These are phyloP conservation scores for Cladorrhinum sp. DNA, from an alignment of 2,329 filamentous ascomycete species.

Conservation along the genomic window DNA sequence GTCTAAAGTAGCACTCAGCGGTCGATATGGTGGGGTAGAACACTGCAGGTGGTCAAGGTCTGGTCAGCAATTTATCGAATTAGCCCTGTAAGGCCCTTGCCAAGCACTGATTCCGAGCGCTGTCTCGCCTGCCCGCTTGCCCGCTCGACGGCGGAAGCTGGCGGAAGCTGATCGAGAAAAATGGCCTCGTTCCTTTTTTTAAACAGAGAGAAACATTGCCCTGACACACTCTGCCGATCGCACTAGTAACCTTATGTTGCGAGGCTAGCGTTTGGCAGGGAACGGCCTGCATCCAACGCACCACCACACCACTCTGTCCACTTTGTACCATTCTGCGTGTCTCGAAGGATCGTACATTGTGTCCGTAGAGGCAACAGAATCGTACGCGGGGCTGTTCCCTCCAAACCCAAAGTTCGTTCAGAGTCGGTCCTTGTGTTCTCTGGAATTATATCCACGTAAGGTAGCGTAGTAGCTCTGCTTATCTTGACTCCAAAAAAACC, in stretches of 20 bases:
- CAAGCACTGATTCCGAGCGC: constrained; percentile 3
- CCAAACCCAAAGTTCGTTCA: no score
- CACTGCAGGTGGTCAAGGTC: not conserved
- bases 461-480: no score
- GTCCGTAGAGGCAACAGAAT: no score
- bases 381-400: no score
- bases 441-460: no score
- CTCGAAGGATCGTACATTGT: not conserved
- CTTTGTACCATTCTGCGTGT: no score
- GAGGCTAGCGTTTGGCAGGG: not conserved
- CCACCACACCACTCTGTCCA: no score
- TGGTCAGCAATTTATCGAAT: constrained; percentile 4
- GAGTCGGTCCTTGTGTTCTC: no score
- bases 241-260: not conserved
- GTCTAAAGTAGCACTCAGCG: no score
- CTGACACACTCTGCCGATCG: not conserved
- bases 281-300: no score
- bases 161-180: not conserved
- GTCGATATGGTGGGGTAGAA: not conserved
- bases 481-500: not conserved
- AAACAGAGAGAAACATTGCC: not conserved
- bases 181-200: not conserved
- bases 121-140: not conserved
- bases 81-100: constrained; percentile 6
- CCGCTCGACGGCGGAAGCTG: not conserved